Base-by-base conservation (phyloP, 805 yeast genomes). In the Teunomyces panamensis region DNA sequence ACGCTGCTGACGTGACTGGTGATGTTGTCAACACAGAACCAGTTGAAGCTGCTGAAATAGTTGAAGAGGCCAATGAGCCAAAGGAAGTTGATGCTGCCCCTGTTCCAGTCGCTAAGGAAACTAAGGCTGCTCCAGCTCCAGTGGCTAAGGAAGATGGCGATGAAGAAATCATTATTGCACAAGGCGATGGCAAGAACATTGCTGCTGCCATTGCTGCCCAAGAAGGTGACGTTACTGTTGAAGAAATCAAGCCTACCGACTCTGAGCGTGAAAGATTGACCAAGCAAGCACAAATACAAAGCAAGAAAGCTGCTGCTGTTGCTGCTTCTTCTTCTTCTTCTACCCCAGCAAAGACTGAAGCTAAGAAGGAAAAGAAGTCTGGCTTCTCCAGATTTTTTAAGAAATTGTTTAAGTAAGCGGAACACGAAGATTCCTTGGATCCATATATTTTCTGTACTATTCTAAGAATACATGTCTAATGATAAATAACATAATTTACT, bases 121-220 rank as follows among this genome's bases (percentile, higher is more conserved):
- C 20, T 17, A 17, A 17, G 20, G 4, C 20, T 17, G 20, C 48
- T 44, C 54, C 44, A 14, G 52, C 42, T 28, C 39, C 45, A 24
- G 47, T 44, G 14, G 50, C 50, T 11, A 49, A 14, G 24, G 27
- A 46, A 17, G 44, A 45, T 35, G 64, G 50, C 3, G 69, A 60
- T 16, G 76, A 70, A 48, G 74, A 69, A 51, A 69, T 73, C 44
- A 61, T 72, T 44, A 60, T 71, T 42, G 72, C 75, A n/a, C 67
- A 65, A 43, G 77, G 75, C 26, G 60, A 59, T 3, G 57, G 60
- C 39, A 49, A 51, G 37, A 68, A 64, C 29, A 59, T 68, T 43
- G 71, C 63, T 47, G 63, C 67, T 41, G 68, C 65, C 39, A 60
- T 71, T 44, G 61, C 58, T 34, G 71, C 73, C 42, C 59, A 61